A percentile compares a stretch with the other conserved stretches of the same genome.
phyloP scores from a whole-genome alignment of 371 early-diverging fungal genomes.

The Mucor saturninus region DNA sequence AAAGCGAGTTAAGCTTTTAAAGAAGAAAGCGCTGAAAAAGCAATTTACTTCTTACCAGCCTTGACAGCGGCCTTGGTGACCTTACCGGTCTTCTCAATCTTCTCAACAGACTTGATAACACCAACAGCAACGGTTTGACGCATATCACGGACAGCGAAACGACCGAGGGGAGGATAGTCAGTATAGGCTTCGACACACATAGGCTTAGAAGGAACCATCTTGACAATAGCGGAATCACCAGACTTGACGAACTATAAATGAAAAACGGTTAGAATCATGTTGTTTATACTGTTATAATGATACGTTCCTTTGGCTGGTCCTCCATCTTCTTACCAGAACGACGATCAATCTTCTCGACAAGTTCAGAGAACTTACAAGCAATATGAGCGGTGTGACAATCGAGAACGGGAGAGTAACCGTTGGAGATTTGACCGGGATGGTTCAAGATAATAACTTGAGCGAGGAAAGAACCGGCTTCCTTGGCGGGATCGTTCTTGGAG shows the following conservation, averaged over 20 bases:
- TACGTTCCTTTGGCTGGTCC: conserved; percentile 58
- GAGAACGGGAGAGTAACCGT: conserved; percentile 92
- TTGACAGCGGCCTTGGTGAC: conserved; percentile 73
- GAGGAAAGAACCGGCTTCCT: conserved; percentile 88
- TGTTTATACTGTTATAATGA: not conserved
- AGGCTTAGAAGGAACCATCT: conserved; percentile 95
- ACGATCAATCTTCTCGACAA: conserved; percentile 94
- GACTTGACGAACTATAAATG: conserved; percentile 77
- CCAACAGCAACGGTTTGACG: conserved; percentile 93
- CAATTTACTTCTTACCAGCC: conserved; percentile 75
- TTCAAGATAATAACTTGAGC: conserved; percentile 96
- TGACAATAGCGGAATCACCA: conserved; percentile 95
- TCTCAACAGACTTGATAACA: conserved; percentile 95
- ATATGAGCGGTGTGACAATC: conserved; percentile 98
- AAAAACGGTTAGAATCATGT: not conserved
- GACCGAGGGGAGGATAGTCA: conserved; percentile 94
- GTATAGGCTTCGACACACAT: conserved; percentile 95
- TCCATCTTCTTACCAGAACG: conserved; percentile 83
- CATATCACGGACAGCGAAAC: conserved; percentile 98
- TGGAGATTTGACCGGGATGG: conserved; percentile 94
- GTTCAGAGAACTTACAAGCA: conserved; percentile 93
- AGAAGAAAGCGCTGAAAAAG: not conserved
- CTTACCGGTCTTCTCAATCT: conserved; percentile 71
- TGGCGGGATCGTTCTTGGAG: conserved; percentile 97
- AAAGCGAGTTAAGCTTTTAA: not conserved